Conservation (phyloP, 2,329 filamentous ascomycete species). For the Fusarium xylarioides region DNA sequence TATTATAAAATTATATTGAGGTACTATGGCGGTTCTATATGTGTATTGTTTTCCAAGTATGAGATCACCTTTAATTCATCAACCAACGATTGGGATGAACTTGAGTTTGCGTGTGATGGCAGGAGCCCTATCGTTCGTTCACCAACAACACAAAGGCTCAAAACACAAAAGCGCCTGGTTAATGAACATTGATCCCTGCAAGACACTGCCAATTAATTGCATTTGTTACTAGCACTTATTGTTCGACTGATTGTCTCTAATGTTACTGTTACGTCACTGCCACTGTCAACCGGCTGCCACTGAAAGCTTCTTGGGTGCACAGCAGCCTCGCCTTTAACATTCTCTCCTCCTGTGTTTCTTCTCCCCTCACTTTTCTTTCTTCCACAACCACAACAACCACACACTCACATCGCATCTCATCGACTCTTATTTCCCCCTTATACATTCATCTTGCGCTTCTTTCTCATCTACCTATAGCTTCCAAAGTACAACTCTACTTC, state of each 20-base stretch:
- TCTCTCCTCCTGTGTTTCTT: background rate
- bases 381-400: background rate
- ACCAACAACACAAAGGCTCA: background rate
- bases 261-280: background rate
- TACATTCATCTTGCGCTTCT: background rate
- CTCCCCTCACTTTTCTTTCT: background rate
- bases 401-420: background rate
- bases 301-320: background rate
- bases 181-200: background rate
- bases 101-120: background rate
- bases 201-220: background rate
- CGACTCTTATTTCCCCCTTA: background rate
- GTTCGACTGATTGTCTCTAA: background rate
- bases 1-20: background rate
- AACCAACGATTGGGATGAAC: background rate
- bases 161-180: background rate
- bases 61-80: background rate
- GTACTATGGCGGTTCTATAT: no score
- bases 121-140: background rate
- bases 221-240: background rate
- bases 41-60: background rate
- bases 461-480: background rate
- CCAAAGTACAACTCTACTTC: background rate
- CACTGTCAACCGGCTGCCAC: slow-evolving; percentile 5
- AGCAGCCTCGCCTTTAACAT: background rate